phyloP scores from a whole-genome alignment of 2,329 filamentous ascomycete species.

The Trichoderma gracile region DNA sequence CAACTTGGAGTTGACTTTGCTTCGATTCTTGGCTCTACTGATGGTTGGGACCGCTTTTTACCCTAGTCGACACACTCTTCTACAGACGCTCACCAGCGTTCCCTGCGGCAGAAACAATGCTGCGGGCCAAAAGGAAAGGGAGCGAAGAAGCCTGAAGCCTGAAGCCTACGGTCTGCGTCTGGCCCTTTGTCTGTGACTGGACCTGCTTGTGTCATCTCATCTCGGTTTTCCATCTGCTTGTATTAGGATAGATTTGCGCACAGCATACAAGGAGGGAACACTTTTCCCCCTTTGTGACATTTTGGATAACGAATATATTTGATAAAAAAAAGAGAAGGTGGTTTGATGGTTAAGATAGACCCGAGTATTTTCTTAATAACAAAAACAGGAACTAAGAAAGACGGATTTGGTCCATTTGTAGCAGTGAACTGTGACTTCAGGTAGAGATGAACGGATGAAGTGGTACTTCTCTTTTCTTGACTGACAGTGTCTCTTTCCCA shows the following conservation, averaged over 20 bases:
- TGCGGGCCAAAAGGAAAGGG: no score
- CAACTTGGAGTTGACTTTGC: conserved; percentile 1
- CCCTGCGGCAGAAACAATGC: neutral
- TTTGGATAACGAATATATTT: conserved; percentile 23
- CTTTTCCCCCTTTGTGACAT: neutral
- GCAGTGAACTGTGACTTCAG: neutral
- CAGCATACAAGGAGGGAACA: neutral
- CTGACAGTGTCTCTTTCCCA: no score
- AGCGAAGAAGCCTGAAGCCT: no score
- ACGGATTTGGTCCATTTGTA: neutral
- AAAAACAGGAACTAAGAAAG: neutral
- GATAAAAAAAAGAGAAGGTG: neutral
- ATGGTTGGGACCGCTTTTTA: conserved; percentile 3
- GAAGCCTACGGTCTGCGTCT: no score
- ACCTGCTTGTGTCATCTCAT: neutral
- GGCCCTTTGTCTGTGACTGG: no score
- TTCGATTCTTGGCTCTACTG: conserved; percentile 11
- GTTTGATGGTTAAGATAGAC: conserved; percentile 19
- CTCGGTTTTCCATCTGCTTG: conserved; percentile 5
- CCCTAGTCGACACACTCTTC: neutral
- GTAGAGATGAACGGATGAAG: neutral
- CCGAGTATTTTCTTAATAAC: neutral
- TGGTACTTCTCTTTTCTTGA: no score
- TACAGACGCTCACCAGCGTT: neutral
- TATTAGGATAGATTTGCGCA: conserved; percentile 25